phyloP scores from a whole-genome alignment of 164 flowering plant species.

The Vitis cinerea region DNA sequence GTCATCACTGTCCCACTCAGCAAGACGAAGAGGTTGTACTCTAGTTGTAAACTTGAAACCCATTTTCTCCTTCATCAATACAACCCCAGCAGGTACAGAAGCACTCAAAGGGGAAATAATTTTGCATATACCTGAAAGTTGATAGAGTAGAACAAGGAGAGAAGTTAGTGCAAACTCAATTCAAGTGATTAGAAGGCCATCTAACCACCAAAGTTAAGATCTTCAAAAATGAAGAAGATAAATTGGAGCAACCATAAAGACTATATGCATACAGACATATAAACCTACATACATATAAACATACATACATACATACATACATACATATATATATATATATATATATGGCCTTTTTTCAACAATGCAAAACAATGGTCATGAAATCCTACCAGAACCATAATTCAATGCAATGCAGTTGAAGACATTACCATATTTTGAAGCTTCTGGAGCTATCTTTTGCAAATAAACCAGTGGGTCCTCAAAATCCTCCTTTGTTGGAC shows the following conservation, averaged over 20 bases:
- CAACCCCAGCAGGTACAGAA: conserved; percentile 93
- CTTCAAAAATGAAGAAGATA: not conserved
- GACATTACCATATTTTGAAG: conserved; percentile 84
- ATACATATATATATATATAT: no score
- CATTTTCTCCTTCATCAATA: conserved; percentile 83
- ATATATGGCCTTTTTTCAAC: no score
- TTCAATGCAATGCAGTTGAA: not conserved
- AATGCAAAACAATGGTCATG: no score
- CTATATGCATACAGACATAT: not conserved
- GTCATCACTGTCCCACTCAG: conserved; percentile 93
- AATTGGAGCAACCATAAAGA: not conserved
- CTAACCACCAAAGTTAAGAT: no score
- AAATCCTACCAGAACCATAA: not conserved
- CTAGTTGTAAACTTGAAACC: conserved; percentile 93
- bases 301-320: no score
- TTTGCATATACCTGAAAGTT: conserved; percentile 85
- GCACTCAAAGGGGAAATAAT: conserved; percentile 91
- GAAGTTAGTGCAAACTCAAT: not conserved
- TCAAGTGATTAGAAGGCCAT: not conserved
- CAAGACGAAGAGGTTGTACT: conserved; percentile 93
- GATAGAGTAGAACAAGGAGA: not conserved
- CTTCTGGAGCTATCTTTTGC: conserved; percentile 92
- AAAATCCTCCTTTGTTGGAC: conserved; percentile 90
- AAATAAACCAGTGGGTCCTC: conserved; percentile 89
- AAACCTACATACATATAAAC: no score